Base-by-base conservation (phyloP, 2,329 filamentous ascomycete genomes). In the Tolypocladium nubicola region DNA sequence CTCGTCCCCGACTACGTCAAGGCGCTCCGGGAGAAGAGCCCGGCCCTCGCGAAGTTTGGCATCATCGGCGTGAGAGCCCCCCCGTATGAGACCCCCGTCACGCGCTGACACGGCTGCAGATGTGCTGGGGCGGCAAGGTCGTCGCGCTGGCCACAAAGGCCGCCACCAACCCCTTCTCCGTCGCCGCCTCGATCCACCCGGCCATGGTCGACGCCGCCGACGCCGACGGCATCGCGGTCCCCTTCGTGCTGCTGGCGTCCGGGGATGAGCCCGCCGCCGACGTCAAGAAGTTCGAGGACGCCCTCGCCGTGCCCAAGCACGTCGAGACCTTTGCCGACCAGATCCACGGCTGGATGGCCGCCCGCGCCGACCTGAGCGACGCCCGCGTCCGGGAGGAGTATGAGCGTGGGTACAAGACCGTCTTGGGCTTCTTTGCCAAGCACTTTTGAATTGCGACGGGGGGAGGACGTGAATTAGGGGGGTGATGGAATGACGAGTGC, bases 311-410 rank as follows among this genome's bases (percentile, higher is more conserved):
- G 2, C 71, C 79, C 58, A 83, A 84, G 65, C 78, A 84, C 61
- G 79, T 87, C 56, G 85, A 89, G 75, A 83, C 69, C n/a, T 89
- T 87, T 65, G 64, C 65, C 30, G 83, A 83, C 65, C 86, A 87
- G 77, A 79, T 85, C 66, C 86, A 89, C 70, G 86, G 86, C 50
- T 89, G 85, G 85, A 89, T 89, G 86, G 84, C 82, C 1, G 85
- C 86, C 1, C 79, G 85, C 33, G 76, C 80, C 0, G 73, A 88
- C 65, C 72, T 89, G 37, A 74, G 76, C 39, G 74, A 86, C 52
- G 71, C 76, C 53, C 77, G 76, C 47, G 79, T 83, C 66, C 81
- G 79, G 69, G 78, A 80, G 62, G 85, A 86, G 72, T 86, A 85
- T 61, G 75, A 76, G 52, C 78, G 85, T 52, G 83, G 82, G 3